Base-by-base conservation (phyloP, 306 rosid species). In the Gillenia trifoliata region DNA sequence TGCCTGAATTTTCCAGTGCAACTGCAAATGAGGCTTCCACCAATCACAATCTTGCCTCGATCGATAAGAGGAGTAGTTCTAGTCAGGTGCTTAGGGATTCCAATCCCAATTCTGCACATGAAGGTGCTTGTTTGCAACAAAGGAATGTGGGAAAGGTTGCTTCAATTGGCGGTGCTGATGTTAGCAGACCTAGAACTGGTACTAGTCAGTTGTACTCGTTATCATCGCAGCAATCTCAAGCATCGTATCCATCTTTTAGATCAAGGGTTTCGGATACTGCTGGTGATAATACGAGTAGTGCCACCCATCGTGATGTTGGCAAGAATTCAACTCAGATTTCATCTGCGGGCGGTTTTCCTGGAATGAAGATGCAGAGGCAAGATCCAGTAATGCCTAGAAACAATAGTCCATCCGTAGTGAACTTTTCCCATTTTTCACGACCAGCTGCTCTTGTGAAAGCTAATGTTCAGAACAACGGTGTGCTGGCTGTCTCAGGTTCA, bases 391-490 rank as follows among this genome's bases (percentile, higher is more conserved):
- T 80, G 47, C 83, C 87, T 45, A 75, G 78, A 43, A 85, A 67
- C 60, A 87, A 67, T 78, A 84, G 82, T 77, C 74, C 91, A 57
- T 29, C 68, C 50, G 20, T 88, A 38, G 79, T 91, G 80, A 94
- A 94, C 80, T 92, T 90, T 81, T 81, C 94, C 67, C 94, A 90
- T 80, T 92, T 90, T 82, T 89, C 92, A 47, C 83, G 89, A 47
- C 94, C 96, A 11, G 89, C 81, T 68, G 88, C 90, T 64, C 79
- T 84, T 59, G 84, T 76, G 66, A 87, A 83, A 75, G 80, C 93
- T 61, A 86, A 79, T 82, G 82, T 84, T 87, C 76, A 80, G 66
- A 87, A 80, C 76, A 80, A 73, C 33, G 78, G 92, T 66, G 64
- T 71, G 70, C 74, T 73, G 72, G 75, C 84, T 72, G 78, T 77